Evolutionary conservation across 129 eudicot species (phyloP).

Genomic region (Saposhnikovia divaricata): DNA sequence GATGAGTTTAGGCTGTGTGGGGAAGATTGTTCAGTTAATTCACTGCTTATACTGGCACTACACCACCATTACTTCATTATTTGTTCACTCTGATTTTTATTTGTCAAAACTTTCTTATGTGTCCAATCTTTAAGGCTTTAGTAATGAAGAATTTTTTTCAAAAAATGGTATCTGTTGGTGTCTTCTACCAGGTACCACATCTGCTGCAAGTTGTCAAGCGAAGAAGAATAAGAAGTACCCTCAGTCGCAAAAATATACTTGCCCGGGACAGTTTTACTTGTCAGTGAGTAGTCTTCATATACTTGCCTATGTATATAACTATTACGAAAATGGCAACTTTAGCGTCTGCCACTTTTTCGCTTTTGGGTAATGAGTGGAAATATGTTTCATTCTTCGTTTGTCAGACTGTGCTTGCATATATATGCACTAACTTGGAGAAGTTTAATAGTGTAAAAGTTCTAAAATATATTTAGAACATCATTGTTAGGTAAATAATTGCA

Average conservation of each 20-base stretch:
- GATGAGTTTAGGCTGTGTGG: background rate
- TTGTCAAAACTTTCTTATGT: background rate
- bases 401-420: background rate
- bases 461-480: background rate
- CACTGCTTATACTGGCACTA: background rate
- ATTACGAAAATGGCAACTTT: background rate
- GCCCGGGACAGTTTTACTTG: constrained; percentile 72
- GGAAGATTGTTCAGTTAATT: background rate
- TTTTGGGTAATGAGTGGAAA: background rate
- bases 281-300: constrained; percentile 59
- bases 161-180: background rate
- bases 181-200: constrained; percentile 66
- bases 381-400: background rate
- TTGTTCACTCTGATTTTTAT: background rate
- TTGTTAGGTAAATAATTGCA: background rate
- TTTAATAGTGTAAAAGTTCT: background rate
- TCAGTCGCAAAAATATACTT: constrained; percentile 77
- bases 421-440: background rate
- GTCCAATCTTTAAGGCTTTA: constrained; percentile 4
- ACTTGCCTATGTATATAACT: background rate
- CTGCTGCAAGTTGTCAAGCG: constrained; percentile 80
- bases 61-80: background rate
- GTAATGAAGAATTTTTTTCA: background rate
- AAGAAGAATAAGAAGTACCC: constrained; percentile 49
- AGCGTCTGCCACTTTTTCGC: background rate